A percentile compares a stretch with the other conserved stretches of the same genome.
Conservation (phyloP, 331 rosid species). For the Saraca asoca region DNA sequence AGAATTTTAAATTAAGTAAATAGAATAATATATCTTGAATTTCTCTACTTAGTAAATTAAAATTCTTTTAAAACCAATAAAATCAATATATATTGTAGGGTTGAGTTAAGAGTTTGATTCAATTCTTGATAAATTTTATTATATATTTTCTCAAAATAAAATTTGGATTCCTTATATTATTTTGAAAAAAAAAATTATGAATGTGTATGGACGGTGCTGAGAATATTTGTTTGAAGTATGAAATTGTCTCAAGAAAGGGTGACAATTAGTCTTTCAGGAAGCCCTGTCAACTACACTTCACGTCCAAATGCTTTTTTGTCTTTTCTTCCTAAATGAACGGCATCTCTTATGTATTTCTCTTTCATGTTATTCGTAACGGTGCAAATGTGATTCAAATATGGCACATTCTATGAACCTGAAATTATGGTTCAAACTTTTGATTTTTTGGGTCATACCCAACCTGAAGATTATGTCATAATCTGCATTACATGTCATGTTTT, state of each 20-base stretch:
- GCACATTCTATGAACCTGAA: constrained; percentile 10
- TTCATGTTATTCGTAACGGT: neutral
- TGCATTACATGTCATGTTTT: too few relatives aligned
- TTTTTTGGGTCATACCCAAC: neutral
- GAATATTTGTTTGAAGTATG: constrained; percentile 27
- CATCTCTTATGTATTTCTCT: neutral
- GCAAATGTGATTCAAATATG: neutral
- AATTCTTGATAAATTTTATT: too few relatives aligned
- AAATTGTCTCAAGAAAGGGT: constrained; percentile 42
- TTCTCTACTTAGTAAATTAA: too few relatives aligned
- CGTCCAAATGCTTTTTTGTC: constrained; percentile 40
- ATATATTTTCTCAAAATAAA: too few relatives aligned
- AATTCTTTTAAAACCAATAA: too few relatives aligned
- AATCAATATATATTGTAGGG: too few relatives aligned
- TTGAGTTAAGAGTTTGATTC: too few relatives aligned
- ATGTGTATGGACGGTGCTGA: constrained; percentile 33
- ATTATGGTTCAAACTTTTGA: neutral
- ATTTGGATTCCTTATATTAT: too few relatives aligned
- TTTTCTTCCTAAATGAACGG: constrained; percentile 29
- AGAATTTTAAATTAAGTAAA: too few relatives aligned
- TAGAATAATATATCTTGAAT: too few relatives aligned
- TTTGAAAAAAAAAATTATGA: neutral
- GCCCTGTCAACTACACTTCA: constrained; percentile 41
- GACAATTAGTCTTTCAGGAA: constrained; percentile 54
- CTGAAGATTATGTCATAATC: too few relatives aligned